These are phyloP conservation scores for Knufia petricola DNA, from an alignment of 2,329 filamentous ascomycete species.

Conservation along the genomic window DNA sequence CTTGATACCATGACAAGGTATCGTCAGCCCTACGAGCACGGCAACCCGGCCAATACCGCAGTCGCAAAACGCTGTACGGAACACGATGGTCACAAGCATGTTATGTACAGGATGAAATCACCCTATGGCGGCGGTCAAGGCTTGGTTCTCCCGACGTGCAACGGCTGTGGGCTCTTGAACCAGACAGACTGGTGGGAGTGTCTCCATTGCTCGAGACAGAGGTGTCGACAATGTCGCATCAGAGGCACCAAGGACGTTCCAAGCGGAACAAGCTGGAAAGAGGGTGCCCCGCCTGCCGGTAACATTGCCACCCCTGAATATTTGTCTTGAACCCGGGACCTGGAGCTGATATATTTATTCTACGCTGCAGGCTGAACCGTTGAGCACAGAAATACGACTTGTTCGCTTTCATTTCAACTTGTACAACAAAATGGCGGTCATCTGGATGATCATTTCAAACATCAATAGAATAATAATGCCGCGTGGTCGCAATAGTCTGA, in stretches of 20 bases:
- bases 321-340: background rate
- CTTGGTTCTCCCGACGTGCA: background rate
- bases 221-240: conserved; percentile 17
- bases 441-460: too few relatives aligned
- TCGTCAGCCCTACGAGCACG: background rate
- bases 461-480: too few relatives aligned
- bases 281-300: background rate
- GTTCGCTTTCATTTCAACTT: too few relatives aligned
- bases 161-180: conserved; percentile 1
- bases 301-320: background rate
- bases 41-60: conserved; percentile 2
- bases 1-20: background rate
- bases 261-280: background rate
- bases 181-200: conserved; percentile 7
- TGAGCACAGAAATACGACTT: too few relatives aligned
- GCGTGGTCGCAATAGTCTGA: too few relatives aligned
- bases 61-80: background rate
- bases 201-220: conserved; percentile 3
- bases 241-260: conserved; percentile 11
- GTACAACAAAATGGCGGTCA: too few relatives aligned
- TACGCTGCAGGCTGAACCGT: too few relatives aligned
- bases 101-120: conserved; percentile 8
- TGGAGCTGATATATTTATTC: too few relatives aligned
- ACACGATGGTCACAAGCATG: conserved; percentile 8
- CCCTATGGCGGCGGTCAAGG: conserved; percentile 7